Base-by-base conservation (phyloP, 805 yeast species). In the Candida montana region DNA sequence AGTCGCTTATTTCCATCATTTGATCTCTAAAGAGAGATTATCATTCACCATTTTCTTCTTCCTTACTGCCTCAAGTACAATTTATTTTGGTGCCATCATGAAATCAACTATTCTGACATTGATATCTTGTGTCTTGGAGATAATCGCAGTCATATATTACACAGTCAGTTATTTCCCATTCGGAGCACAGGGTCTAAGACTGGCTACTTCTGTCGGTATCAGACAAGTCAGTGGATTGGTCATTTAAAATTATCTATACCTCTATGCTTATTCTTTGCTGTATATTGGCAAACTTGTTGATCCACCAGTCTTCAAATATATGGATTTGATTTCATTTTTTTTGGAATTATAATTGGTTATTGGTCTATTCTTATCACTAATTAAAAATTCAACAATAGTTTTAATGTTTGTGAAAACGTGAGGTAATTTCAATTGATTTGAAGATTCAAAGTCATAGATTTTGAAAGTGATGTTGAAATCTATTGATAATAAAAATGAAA, bases 131-230 rank as follows among this genome's bases (percentile, higher is more conserved):
- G 62, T 83, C 2, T 62, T 85, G 10, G 97, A 93, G 61, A 67
- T 90, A 8, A 62, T 93, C 42, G 91, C 96, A 1, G 89, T 93
- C n/a, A 54, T 88, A 5, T 90, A 90, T 70, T 93, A 93, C 61
- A 81, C 93, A 0, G 71, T 91, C 32, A 85, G 95, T 54, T 93
- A 93, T 62, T 91, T 93, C 73, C 99, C 99, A 12, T 84, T 90
- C 66, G 99, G 99, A 11, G 85, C 91, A 1, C 83, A 84, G 46
- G 83, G 95, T 2, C 54, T 81, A 37, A 64, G 74, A 46, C 67
- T 79, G 60, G 72, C 82, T 1, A 67, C 78, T 13, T 63, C 76
- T 18, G 65, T 81, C 7, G 88, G 83, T 6, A 61, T 75, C 6
- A 69, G 75, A 42, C 79, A 77, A 42, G 51, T 55, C 13, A 47